Base-by-base conservation (phyloP, 2,329 filamentous ascomycete genomes). In the Colletotrichum sp. region DNA sequence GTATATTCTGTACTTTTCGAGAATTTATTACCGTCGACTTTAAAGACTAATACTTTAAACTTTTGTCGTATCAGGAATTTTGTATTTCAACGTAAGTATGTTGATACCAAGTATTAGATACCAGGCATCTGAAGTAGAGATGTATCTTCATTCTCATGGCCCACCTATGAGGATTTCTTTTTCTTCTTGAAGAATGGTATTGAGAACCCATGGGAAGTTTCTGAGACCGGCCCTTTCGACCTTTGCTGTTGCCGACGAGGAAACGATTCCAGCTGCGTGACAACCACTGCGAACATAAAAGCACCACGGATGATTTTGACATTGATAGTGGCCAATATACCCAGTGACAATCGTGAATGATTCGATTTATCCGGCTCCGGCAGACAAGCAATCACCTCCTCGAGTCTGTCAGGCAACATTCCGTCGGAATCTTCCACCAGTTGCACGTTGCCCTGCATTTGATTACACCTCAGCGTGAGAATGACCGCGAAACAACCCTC, bases 71-170 rank as follows among this genome's bases (percentile, higher is more conserved):
- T 24, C 24, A 24, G 24, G 24, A 24, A 24, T 24, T 4, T 36
- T 1, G 1, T 16, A 36, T 36, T 16, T 36, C 4, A 1, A 36
- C 1, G 36, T 2, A 39, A 39, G 16, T 18, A 39, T 2, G 36
- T 39, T 18, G 4, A 18, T 16, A 39, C 1, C 5, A 39, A 18
- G 36, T 1, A 39, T 9, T 8, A 16, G 34, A 39, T 16, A 8
- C 34, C 1, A 16, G 34, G 1, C 8, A 39, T 0, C 1, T 39
- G 4, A 39, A 39, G 3, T 39, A 16, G 15, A 39, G 0, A 2
- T 44, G 16, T 3, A 6, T 44, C 3, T 1, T 18, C 15, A 18
- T 3, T 9, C 36, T 18, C 16, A 44, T 1, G 1, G 4, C 3
- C 3, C 36, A 44, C 1, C 36, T 18, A 44, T 18, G 36, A 44